Conservation (phyloP, 75 land plant species). For the Pinus albicaulis region DNA sequence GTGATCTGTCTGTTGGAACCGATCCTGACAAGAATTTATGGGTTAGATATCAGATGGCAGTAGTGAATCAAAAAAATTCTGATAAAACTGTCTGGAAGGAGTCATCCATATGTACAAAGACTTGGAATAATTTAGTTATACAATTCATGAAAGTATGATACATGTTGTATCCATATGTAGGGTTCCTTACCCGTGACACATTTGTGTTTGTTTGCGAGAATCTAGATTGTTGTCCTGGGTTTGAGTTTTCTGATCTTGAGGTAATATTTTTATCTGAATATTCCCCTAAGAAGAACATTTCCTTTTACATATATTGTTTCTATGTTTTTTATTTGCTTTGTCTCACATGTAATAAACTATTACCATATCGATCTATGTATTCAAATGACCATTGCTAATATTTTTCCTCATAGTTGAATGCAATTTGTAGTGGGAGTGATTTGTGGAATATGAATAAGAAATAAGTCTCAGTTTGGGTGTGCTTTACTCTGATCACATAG, state of each 20-base stretch:
- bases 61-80: conserved; percentile 47
- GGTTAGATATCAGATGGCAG: conserved; percentile 56
- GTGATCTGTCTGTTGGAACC: conserved; percentile 44
- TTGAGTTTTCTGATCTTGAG: conserved; percentile 55
- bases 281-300: not conserved
- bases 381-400: not conserved
- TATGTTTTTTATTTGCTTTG: not conserved
- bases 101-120: conserved; percentile 54
- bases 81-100: conserved; percentile 49
- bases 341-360: no score
- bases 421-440: not conserved
- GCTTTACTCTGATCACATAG: not conserved
- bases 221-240: conserved; percentile 55
- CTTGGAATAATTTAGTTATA: conserved; percentile 51
- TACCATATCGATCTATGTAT: not conserved
- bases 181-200: conserved; percentile 44
- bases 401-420: not conserved
- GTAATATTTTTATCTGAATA: conserved; percentile 10
- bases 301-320: not conserved
- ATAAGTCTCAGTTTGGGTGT: not conserved
- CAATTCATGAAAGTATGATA: conserved; percentile 58
- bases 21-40: conserved; percentile 54
- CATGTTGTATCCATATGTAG: conserved; percentile 51
- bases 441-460: not conserved
- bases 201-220: conserved; percentile 48